Percentiles rank a stretch among this genome's conserved stretches.
These are phyloP conservation scores for Colletotrichum siamense DNA, from an alignment of 2,329 filamentous ascomycete species.

Conservation along the genomic window DNA sequence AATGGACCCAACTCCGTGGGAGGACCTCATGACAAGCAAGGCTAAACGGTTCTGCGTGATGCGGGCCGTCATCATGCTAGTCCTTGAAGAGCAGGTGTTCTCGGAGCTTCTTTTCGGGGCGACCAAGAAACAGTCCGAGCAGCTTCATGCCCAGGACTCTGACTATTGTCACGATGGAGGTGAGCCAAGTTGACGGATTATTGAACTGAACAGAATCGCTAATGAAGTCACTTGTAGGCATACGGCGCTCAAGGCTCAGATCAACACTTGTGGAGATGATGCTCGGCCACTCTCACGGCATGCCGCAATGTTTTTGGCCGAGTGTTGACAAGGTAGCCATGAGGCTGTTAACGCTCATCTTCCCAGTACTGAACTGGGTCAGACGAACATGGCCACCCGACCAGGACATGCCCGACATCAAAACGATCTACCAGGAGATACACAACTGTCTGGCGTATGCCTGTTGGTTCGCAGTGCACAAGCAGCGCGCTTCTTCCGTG, in stretches of 20 bases:
- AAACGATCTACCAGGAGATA: conserved; percentile 18
- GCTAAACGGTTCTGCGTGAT: conserved; percentile 30
- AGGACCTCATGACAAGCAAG: conserved; percentile 27
- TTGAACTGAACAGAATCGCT: not conserved
- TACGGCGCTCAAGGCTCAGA: conserved; percentile 30
- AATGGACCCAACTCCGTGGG: conserved; percentile 28
- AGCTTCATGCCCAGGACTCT: conserved; percentile 27
- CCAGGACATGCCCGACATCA: not conserved
- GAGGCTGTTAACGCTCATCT: conserved; percentile 27
- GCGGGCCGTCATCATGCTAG: conserved; percentile 32
- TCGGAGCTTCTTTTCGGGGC: conserved; percentile 37
- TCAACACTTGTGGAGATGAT: conserved; percentile 29
- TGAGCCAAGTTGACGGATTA: conserved; percentile 6
- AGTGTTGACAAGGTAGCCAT: conserved; percentile 32
- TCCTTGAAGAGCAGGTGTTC: conserved; percentile 31
- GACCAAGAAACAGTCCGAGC: conserved; percentile 24
- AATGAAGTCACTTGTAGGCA: conserved; percentile 28
- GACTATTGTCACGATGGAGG: conserved; percentile 31
- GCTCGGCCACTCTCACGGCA: conserved; percentile 22
- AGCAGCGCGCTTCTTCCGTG: conserved; percentile 29
- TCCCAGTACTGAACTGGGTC: conserved; percentile 28
- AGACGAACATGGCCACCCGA: conserved; percentile 1
- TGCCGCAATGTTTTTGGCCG: conserved; percentile 33
- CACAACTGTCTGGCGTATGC: conserved; percentile 35
- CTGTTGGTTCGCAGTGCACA: conserved; percentile 33